Conservation (phyloP, 495 filamentous ascomycete genomes). For the Rostrohypoxylon terebratum region DNA sequence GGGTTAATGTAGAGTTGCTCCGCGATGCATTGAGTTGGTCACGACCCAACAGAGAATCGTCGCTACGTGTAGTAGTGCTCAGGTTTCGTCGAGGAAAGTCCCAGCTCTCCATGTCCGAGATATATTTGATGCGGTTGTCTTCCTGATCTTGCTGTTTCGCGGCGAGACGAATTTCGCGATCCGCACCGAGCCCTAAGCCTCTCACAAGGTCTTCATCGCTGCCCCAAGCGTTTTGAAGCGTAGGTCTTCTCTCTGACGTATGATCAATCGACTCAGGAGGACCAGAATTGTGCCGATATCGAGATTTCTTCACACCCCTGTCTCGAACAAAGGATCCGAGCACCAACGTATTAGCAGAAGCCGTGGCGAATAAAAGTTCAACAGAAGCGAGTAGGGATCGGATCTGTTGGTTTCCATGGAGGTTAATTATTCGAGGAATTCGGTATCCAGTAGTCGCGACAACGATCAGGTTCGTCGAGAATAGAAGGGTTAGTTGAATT, state of each 20-base stretch:
- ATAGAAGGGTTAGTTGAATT: constrained; percentile 75
- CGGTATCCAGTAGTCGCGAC: constrained; percentile 82
- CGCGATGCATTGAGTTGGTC: constrained; percentile 42
- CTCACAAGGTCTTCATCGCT: constrained; percentile 84
- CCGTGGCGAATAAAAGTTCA: constrained; percentile 80
- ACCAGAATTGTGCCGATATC: constrained; percentile 70
- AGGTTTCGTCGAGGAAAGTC: constrained; percentile 51
- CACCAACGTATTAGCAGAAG: constrained; percentile 80
- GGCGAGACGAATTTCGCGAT: constrained; percentile 66
- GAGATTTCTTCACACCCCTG: constrained; percentile 79
- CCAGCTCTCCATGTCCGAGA: constrained; percentile 56
- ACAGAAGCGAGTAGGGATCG: constrained; percentile 82
- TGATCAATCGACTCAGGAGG: constrained; percentile 60
- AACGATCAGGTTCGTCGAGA: constrained; percentile 81
- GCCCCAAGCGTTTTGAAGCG: constrained; percentile 74
- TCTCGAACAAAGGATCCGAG: constrained; percentile 86
- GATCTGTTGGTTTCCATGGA: constrained; percentile 74
- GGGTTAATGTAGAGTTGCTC: constrained; percentile 55
- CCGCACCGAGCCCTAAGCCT: constrained; percentile 74
- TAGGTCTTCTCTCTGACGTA: constrained; percentile 58
- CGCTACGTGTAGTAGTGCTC: constrained; percentile 47
- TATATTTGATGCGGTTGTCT: constrained; percentile 44
- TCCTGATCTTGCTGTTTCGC: constrained; percentile 13
- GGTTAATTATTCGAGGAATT: constrained; percentile 74
- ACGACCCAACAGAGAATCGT: constrained; percentile 47